A percentile compares a stretch with the other conserved stretches of the same genome.
phyloP scores from a whole-genome alignment of 2,329 filamentous ascomycete genomes.

The Ophiostoma populinum region DNA sequence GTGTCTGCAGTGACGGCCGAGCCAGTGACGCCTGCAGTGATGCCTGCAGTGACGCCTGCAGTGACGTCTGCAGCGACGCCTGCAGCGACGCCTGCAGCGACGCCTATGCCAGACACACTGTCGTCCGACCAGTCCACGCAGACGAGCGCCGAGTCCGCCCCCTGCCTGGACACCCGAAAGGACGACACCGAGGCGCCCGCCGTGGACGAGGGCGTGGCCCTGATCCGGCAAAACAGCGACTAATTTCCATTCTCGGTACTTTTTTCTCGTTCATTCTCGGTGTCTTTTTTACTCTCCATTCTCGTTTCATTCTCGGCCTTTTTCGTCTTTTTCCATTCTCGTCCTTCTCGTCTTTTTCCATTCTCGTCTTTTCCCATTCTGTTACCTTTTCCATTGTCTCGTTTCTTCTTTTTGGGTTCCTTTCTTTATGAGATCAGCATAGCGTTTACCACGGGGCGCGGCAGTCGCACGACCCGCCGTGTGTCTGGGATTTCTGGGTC shows the following conservation, averaged over 20 bases:
- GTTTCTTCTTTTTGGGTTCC: neutral
- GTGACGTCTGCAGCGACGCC: too few relatives aligned
- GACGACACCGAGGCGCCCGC: neutral
- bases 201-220: constrained; percentile 5
- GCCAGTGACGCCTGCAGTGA: too few relatives aligned
- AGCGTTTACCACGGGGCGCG: constrained; percentile 1
- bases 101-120: too few relatives aligned
- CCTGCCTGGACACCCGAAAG: too few relatives aligned
- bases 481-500: neutral
- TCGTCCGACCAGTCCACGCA: too few relatives aligned
- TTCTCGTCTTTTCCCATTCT: neutral
- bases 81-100: too few relatives aligned
- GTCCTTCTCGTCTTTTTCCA: neutral
- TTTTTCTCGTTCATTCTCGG: neutral
- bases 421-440: neutral
- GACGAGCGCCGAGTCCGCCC: too few relatives aligned
- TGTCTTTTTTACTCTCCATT: neutral
- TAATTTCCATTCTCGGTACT: neutral
- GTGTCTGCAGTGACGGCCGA: too few relatives aligned
- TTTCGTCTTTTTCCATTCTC: neutral
- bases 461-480: neutral
- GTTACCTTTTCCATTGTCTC: neutral
- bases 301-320: neutral
- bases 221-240: neutral
- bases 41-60: too few relatives aligned